phyloP scores from a whole-genome alignment of 2,329 filamentous ascomycete species.

The Phaeoacremonium minimum region DNA sequence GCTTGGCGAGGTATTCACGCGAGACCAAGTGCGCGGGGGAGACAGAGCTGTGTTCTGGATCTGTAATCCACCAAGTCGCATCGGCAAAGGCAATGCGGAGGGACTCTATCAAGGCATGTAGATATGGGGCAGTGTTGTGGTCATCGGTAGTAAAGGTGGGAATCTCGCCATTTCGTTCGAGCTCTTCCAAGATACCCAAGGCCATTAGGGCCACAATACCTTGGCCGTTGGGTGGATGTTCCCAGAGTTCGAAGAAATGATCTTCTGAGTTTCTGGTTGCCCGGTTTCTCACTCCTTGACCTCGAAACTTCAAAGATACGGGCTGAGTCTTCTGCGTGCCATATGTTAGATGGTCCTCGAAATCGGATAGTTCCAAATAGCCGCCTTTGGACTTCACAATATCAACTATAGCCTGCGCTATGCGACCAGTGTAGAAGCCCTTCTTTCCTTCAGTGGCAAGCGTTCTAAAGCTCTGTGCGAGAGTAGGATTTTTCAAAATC shows the following conservation, averaged over 20 bases:
- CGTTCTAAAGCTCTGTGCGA: constrained; percentile 73
- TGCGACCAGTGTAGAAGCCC: constrained; percentile 83
- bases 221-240: constrained; percentile 92
- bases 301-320: constrained; percentile 6
- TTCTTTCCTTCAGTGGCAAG: constrained; percentile 75
- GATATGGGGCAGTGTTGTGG: constrained; percentile 57
- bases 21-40: constrained; percentile 49
- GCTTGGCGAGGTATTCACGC: constrained; percentile 64
- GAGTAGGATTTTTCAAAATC: constrained; percentile 74
- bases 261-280: constrained; percentile 31
- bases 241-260: constrained; percentile 72
- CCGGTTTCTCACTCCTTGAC: background rate
- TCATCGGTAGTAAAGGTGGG: constrained; percentile 61
- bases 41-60: constrained; percentile 57
- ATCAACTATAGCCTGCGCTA: constrained; percentile 75
- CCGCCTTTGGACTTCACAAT: constrained; percentile 72
- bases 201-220: constrained; percentile 92
- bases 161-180: constrained; percentile 74
- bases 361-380: constrained; percentile 70
- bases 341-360: constrained; percentile 71
- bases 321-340: constrained; percentile 44
- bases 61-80: constrained; percentile 81
- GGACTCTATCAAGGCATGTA: constrained; percentile 81
- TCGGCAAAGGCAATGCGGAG: constrained; percentile 87
- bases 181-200: constrained; percentile 78